These are phyloP conservation scores for Combretum micranthum DNA, from an alignment of 345 rosid genomes.

Conservation along the genomic window DNA sequence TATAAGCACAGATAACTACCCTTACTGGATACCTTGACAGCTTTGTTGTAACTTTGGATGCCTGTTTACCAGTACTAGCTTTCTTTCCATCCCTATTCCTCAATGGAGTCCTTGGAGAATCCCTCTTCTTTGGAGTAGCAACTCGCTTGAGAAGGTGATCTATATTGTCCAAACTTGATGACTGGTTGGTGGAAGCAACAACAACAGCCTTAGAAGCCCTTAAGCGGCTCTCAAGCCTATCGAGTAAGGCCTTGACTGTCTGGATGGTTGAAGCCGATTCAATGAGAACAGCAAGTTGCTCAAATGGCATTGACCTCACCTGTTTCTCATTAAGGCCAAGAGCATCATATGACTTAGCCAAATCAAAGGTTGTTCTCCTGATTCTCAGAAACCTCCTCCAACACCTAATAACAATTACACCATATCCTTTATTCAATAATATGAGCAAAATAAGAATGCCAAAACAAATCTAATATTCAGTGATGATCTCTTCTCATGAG, in stretches of 20 bases:
- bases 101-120: conserved; percentile 26
- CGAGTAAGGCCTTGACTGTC: conserved; percentile 58
- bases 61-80: conserved; percentile 28
- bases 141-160: conserved; percentile 91
- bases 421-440: too few species aligned
- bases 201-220: conserved; percentile 44
- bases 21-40: conserved; percentile 79
- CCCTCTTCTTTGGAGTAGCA: conserved; percentile 59
- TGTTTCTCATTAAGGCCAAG: conserved; percentile 50
- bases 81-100: conserved; percentile 54
- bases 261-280: conserved; percentile 58
- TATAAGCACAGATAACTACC: conserved; percentile 85
- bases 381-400: conserved; percentile 71
- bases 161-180: conserved; percentile 48
- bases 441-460: too few species aligned
- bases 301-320: conserved; percentile 68
- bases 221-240: conserved; percentile 73
- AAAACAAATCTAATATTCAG: too few species aligned
- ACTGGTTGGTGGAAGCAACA: conserved; percentile 10
- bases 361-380: conserved; percentile 60
- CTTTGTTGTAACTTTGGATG: conserved; percentile 30
- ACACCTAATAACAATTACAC: conserved; percentile 39
- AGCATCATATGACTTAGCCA: conserved; percentile 59
- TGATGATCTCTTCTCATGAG: too few species aligned
- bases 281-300: conserved; percentile 66